These are phyloP conservation scores for Pythium grandisporangium DNA, from an alignment of 352 stramenopile species.

Conservation along the genomic window DNA sequence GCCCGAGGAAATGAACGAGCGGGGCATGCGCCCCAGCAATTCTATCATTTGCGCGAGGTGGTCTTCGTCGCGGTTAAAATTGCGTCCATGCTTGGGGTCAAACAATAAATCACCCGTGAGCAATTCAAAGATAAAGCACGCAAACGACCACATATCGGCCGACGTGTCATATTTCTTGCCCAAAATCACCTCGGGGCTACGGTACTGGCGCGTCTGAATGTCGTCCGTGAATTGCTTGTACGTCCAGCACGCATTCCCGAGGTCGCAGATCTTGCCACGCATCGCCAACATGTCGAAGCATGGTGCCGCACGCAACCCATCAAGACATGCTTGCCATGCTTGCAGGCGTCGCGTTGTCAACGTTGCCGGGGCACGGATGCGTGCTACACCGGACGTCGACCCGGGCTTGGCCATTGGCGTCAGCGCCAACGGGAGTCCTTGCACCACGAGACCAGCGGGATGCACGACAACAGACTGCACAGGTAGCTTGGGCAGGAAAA, in stretches of 20 bases:
- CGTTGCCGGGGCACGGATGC: too few species aligned
- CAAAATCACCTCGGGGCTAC: conserved; percentile 96
- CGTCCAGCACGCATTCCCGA: conserved; percentile 99
- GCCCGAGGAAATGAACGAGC: conserved; percentile 85
- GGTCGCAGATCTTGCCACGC: conserved; percentile 91
- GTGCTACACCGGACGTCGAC: too few species aligned
- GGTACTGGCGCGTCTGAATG: conserved; percentile 99
- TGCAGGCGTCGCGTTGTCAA: conserved; percentile 18
- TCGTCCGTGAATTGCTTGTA: conserved; percentile 99
- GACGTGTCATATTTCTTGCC: conserved; percentile 97
- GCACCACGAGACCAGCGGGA: conserved; percentile 20
- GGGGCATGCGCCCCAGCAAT: conserved; percentile 95
- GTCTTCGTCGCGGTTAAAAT: conserved; percentile 90
- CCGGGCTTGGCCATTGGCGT: conserved; percentile 5
- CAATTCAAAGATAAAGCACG: conserved; percentile 99
- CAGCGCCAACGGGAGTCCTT: conserved; percentile 28
- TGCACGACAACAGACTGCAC: too few species aligned
- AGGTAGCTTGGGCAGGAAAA: conserved; percentile 31
- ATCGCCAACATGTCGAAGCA: conserved; percentile 59
- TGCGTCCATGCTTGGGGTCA: conserved; percentile 90
- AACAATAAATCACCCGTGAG: conserved; percentile 99
- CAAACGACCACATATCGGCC: conserved; percentile 98
- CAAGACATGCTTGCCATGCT: conserved; percentile 29
- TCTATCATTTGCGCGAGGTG: conserved; percentile 99
- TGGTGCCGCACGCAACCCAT: conserved; percentile 20